Evolutionary conservation across 192 early-diverging fungal species (phyloP).

Genomic region (Umbelopsis sp.): DNA sequence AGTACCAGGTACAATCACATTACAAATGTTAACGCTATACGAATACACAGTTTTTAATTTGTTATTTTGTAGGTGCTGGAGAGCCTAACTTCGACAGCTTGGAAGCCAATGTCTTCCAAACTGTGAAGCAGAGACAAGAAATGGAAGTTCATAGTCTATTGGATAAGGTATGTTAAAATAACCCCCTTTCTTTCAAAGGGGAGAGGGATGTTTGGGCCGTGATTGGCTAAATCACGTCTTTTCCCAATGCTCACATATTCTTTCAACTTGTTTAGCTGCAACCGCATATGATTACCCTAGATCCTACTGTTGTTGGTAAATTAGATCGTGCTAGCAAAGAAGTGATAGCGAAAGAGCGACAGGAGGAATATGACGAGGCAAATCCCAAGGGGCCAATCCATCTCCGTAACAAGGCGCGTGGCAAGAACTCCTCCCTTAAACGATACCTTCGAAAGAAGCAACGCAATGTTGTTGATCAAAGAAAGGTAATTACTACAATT

Average conservation of each 20-base stretch:
- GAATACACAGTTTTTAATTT: neutral
- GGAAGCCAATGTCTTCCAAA: slow-evolving; percentile 92
- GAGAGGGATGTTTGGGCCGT: too few species aligned
- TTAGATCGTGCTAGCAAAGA: slow-evolving; percentile 70
- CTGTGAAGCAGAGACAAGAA: slow-evolving; percentile 84
- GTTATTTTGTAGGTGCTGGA: slow-evolving; percentile 63
- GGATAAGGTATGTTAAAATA: slow-evolving; percentile 63
- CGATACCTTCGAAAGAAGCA: slow-evolving; percentile 80
- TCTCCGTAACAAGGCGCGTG: slow-evolving; percentile 63
- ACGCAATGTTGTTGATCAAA: slow-evolving; percentile 80
- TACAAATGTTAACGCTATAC: neutral
- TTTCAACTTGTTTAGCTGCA: slow-evolving; percentile 65
- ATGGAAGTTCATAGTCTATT: slow-evolving; percentile 84
- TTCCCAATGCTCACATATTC: neutral
- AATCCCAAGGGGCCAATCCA: slow-evolving; percentile 47
- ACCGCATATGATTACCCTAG: slow-evolving; percentile 88
- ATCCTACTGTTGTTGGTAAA: slow-evolving; percentile 80
- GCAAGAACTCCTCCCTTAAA: slow-evolving; percentile 75
- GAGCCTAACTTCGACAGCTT: slow-evolving; percentile 97
- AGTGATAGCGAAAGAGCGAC: slow-evolving; percentile 57
- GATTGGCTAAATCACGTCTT: too few species aligned
- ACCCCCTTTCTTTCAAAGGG: neutral
- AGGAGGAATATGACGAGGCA: slow-evolving; percentile 58
- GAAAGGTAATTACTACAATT: slow-evolving; percentile 46
- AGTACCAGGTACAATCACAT: slow-evolving; percentile 64